A percentile compares a stretch with the other conserved stretches of the same genome.
Evolutionary conservation across 257 asterid genomes (phyloP).

Genomic region (Ilex asprella): DNA sequence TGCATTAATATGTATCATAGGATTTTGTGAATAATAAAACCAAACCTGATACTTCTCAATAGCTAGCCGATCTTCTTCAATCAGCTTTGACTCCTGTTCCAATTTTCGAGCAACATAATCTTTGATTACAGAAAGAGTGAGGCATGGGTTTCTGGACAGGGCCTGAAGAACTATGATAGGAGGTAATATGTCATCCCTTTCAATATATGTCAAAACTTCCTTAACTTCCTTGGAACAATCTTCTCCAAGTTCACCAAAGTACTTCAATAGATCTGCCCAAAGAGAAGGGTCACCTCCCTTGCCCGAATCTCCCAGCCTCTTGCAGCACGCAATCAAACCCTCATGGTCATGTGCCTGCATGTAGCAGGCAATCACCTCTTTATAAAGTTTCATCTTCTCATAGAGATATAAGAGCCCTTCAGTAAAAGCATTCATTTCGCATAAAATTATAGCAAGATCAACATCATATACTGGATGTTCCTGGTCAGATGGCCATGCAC

Average conservation of each 20-base stretch:
- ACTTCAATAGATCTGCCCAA: constrained; percentile 88
- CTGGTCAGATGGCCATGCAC: constrained; percentile 88
- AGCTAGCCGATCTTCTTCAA: constrained; percentile 79
- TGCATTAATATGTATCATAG: too few species aligned
- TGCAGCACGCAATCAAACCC: constrained; percentile 95
- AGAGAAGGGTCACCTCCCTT: constrained; percentile 89
- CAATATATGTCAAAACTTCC: constrained; percentile 76
- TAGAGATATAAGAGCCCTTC: constrained; percentile 79
- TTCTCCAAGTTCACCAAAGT: constrained; percentile 97
- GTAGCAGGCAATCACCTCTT: constrained; percentile 93
- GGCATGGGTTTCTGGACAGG: constrained; percentile 83
- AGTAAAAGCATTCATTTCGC: constrained; percentile 76
- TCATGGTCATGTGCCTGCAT: constrained; percentile 93
- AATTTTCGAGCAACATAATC: constrained; percentile 92
- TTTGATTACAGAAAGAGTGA: constrained; percentile 82
- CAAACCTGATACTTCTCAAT: constrained; percentile 88
- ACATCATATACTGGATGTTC: constrained; percentile 90
- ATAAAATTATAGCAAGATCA: constrained; percentile 82
- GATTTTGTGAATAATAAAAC: too few species aligned
- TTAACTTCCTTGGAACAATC: constrained; percentile 94
- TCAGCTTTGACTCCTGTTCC: constrained; percentile 82
- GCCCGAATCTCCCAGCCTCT: constrained; percentile 83
- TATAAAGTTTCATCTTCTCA: constrained; percentile 90
- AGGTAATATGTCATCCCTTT: constrained; percentile 91
- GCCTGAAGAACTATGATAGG: constrained; percentile 90